Base-by-base conservation (phyloP, 495 filamentous ascomycete genomes). In the Neurospora sp. region DNA sequence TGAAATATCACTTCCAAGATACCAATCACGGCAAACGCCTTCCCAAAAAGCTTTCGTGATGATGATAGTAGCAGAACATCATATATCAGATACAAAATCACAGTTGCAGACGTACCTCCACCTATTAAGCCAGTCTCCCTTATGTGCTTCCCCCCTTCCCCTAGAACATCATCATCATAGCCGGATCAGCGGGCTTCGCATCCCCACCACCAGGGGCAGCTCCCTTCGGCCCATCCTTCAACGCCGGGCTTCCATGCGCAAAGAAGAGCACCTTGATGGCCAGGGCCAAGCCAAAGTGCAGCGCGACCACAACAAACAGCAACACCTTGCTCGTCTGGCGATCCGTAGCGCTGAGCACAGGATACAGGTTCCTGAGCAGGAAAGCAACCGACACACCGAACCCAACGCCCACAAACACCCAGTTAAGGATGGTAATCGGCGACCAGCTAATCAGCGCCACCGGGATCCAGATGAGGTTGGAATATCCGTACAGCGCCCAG, bases 241-340 rank as follows among this genome's bases (percentile, higher is more conserved):
- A 84, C 39, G 86, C 88, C 5, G 90, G 90, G 81, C 91, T 93
- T 44, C 85, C 90, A 70, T 92, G 88, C 82, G 94, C 94, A 84
- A 99, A 99, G 87, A 98, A 98, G 16, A 97, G 83, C 72, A 97
- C 88, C 86, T 97, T 98, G 81, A 99, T 98, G 5, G 95, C 91
- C 77, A 98, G 86, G 8, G 95, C 89, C 76, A 99, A 83, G 16
- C 90, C 96, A 22, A 93, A 91, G 83, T 99, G 96, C 74, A 98
- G 84, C 31, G 86, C 86, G 44, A 98, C 87, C 68, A 98, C 94
- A 69, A 94, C 83, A 48, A 97, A 86, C 73, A 99, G 85, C 71
- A 99, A 82, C 71, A 94, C 86, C 84, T 94, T 96, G 80, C 93
- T 95, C 18, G 93, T 93, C 84, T 96, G 93, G 69, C 89, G 89